A percentile compares a stretch with the other conserved stretches of the same genome.
Conservation (phyloP, 2,329 filamentous ascomycete genomes). For the Stagonosporopsis tanaceti region DNA sequence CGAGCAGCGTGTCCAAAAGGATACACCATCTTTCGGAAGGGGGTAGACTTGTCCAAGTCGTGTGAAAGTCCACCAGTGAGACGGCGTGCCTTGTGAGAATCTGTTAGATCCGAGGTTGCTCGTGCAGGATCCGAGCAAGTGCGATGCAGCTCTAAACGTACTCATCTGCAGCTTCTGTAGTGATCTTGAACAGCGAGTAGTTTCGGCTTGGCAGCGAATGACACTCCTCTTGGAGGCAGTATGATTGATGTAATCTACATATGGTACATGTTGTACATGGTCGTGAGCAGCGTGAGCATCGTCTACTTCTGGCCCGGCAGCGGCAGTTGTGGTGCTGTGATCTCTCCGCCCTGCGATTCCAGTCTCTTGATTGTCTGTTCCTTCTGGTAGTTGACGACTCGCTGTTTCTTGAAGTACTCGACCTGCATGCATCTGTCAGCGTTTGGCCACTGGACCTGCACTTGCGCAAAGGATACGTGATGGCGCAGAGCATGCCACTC, state of each 20-base stretch:
- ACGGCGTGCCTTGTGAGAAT: neutral
- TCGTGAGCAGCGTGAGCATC: slow-evolving; percentile 17
- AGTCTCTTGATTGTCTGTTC: slow-evolving; percentile 66
- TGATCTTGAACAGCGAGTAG: neutral
- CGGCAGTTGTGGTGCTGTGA: slow-evolving; percentile 45
- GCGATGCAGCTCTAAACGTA: neutral
- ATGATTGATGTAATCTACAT: slow-evolving; percentile 13
- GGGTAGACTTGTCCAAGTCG: neutral
- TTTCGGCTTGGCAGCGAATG: neutral
- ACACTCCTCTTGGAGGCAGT: neutral
- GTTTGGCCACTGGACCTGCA: neutral
- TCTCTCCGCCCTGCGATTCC: slow-evolving; percentile 54
- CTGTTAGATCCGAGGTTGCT: neutral
- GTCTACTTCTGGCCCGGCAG: slow-evolving; percentile 32
- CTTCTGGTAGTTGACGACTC: slow-evolving; percentile 91
- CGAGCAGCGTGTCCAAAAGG: neutral
- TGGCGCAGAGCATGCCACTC: slow-evolving; percentile 49
- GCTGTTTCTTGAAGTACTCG: slow-evolving; percentile 96
- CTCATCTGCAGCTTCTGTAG: neutral
- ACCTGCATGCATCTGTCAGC: slow-evolving; percentile 64
- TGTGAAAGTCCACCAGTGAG: neutral
- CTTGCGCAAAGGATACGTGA: neutral
- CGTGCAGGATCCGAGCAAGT: neutral
- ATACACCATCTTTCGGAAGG: neutral
- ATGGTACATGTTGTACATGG: slow-evolving; percentile 41